Base-by-base conservation (phyloP, 1,284 basidiomycete genomes). In the Trichosporon sp. region DNA sequence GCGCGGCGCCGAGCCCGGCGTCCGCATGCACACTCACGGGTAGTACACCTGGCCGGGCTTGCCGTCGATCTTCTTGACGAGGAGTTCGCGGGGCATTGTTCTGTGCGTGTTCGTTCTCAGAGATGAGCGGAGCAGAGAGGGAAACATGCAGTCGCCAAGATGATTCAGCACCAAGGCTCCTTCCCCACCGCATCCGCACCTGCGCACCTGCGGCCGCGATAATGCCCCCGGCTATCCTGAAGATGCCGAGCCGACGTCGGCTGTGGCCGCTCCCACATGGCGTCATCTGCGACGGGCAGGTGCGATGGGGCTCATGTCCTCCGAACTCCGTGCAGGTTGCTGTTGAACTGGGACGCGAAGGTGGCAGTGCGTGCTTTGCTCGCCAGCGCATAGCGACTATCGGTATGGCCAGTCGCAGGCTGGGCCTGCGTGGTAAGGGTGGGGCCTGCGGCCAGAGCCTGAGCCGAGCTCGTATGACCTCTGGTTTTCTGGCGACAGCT, bases 31-130 rank as follows among this genome's bases (percentile, higher is more conserved):
- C 3, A 62, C 70, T 47, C 44, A 72, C 70, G 70, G 70, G 70
- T 72, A 68, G 70, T 69, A 72, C 23, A 72, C 70, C 68, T 72
- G 44, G 11, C 70, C 70, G 3, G 70, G 70, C 70, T 72, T 72
- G 56, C 70, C 70, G 6, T 69, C 68, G 32, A 62, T 65, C 64
- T 72, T 60, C 64, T 72, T 56, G 4, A 72, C 62, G 31, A 69
- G 44, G 53, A 72, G 66, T 51, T 72, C 70, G 62, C 64, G 66
- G n/a, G 70, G 63, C 63, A 65, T 65, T 13, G 29, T 65, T 18
- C 11, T 35, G 18, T n/a, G n/a, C n/a, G n/a, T 56, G 64, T 25
- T 32, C 3, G 56, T 32, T 60, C 56, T 60, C 21, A 29, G 2
- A n/a, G 15, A n/a, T n/a, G 15, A 60, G 27, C 56, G 56, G 4